Evolutionary conservation across 78 protist species (phyloP).

Genomic region (Cavenderia fasciculata): DNA sequence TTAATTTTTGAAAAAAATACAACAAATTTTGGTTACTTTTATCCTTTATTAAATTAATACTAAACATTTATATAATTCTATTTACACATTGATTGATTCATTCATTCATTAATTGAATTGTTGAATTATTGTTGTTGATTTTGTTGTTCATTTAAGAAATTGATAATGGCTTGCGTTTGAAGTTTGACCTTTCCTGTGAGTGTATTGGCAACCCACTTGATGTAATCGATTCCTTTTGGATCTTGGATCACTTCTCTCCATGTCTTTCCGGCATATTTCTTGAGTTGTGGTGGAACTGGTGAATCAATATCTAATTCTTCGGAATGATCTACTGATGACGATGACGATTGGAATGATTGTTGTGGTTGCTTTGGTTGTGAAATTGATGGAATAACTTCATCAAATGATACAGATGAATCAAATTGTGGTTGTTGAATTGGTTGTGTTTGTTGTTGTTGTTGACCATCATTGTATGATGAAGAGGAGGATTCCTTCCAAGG

Average conservation of each 20-base stretch:
- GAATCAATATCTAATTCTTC: slow-evolving; percentile 45
- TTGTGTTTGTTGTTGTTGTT: no score
- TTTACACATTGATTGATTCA: no score
- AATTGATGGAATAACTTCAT: not conserved
- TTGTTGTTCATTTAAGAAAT: slow-evolving; percentile 1
- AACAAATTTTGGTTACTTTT: no score
- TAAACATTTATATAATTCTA: no score
- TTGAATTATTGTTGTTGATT: no score
- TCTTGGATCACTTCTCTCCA: slow-evolving; percentile 70
- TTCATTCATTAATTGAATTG: no score
- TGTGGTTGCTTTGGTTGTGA: not conserved
- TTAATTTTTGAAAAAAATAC: no score
- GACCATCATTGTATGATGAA: no score
- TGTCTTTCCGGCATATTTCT: slow-evolving; percentile 68
- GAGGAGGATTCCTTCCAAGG: slow-evolving; percentile 82
- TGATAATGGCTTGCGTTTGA: slow-evolving; percentile 30
- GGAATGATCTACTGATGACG: not conserved
- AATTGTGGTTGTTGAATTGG: no score
- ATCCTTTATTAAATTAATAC: no score
- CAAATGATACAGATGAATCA: no score
- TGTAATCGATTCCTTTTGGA: slow-evolving; percentile 61
- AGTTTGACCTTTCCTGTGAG: not conserved
- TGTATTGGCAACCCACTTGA: slow-evolving; percentile 30
- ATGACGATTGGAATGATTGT: not conserved
- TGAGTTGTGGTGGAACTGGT: slow-evolving; percentile 61